These are phyloP conservation scores for Lepiota brunneoincarnata DNA, from an alignment of 768 basidiomycete species.

Conservation along the genomic window DNA sequence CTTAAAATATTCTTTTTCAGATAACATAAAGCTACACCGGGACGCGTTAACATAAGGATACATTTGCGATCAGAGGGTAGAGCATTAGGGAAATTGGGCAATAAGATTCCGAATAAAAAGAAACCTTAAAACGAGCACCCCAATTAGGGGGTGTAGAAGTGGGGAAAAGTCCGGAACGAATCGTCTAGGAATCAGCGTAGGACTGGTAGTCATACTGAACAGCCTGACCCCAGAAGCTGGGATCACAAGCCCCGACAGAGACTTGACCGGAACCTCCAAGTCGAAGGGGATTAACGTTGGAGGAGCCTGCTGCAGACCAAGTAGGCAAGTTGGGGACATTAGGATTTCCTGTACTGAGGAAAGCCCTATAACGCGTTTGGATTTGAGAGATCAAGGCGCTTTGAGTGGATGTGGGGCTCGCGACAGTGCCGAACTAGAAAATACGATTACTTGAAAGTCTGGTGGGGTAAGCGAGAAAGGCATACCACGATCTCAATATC, in stretches of 20 bases:
- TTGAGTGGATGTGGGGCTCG: constrained; percentile 54
- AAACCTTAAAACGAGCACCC: neutral
- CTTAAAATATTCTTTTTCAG: neutral
- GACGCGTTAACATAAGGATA: constrained; percentile 1
- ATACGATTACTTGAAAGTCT: constrained; percentile 9
- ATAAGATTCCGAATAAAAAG: constrained; percentile 1
- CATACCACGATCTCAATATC: constrained; percentile 78
- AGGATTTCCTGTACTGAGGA: constrained; percentile 60
- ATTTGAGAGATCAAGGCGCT: constrained; percentile 60
- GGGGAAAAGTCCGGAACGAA: neutral
- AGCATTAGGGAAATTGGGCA: neutral
- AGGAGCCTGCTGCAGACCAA: constrained; percentile 55
- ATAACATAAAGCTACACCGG: neutral
- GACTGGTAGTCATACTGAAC: constrained; percentile 75
- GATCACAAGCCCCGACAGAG: constrained; percentile 56
- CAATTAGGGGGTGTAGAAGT: neutral
- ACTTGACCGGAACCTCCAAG: constrained; percentile 58
- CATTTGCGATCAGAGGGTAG: neutral
- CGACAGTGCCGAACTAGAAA: constrained; percentile 51
- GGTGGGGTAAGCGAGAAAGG: constrained; percentile 15
- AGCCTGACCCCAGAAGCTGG: constrained; percentile 63
- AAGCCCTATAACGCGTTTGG: constrained; percentile 66
- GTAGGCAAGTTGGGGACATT: constrained; percentile 46
- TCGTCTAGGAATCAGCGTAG: constrained; percentile 33
- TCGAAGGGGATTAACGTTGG: constrained; percentile 53